phyloP scores from a whole-genome alignment of 2,329 filamentous ascomycete species.

The Cryphonectria nitschkei region DNA sequence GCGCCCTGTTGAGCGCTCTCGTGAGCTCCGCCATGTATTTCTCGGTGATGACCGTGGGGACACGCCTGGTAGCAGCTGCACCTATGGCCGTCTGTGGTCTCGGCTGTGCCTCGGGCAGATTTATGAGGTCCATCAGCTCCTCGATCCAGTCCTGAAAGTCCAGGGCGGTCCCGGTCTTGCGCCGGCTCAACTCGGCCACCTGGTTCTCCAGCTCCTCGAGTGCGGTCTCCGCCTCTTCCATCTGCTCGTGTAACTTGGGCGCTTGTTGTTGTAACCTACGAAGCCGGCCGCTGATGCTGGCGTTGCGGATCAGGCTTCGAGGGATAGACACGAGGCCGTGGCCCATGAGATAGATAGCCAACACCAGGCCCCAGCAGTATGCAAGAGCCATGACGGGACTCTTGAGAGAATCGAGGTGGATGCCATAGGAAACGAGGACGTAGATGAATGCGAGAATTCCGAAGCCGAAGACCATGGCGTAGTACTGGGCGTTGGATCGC shows the following conservation, averaged over 20 bases:
- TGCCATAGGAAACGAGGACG: slow-evolving; percentile 77
- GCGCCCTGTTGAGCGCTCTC: slow-evolving; percentile 76
- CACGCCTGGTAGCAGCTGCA: slow-evolving; percentile 47
- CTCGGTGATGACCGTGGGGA: slow-evolving; percentile 87
- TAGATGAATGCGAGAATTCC: slow-evolving; percentile 78
- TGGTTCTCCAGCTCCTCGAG: slow-evolving; percentile 82
- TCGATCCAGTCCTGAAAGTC: slow-evolving; percentile 95
- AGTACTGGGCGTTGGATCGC: slow-evolving; percentile 85
- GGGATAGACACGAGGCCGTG: slow-evolving; percentile 94
- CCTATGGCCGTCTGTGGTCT: slow-evolving; percentile 46
- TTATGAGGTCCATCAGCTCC: slow-evolving; percentile 79
- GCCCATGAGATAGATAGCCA: slow-evolving; percentile 97
- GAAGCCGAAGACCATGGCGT: slow-evolving; percentile 75
- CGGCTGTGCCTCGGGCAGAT: slow-evolving; percentile 65
- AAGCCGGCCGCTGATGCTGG: slow-evolving; percentile 74
- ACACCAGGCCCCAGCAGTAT: slow-evolving; percentile 88
- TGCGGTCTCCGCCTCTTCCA: slow-evolving; percentile 80
- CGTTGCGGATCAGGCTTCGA: slow-evolving; percentile 76
- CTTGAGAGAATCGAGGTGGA: slow-evolving; percentile 75
- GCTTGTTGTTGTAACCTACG: slow-evolving; percentile 78
- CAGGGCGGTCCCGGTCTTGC: slow-evolving; percentile 76
- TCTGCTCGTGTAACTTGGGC: slow-evolving; percentile 80
- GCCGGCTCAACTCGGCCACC: slow-evolving; percentile 75
- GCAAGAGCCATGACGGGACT: slow-evolving; percentile 88
- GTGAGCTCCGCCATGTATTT: slow-evolving; percentile 91